Evolutionary conservation across 768 basidiomycete genomes (phyloP).

Genomic region (Leccinum subgranulosum): DNA sequence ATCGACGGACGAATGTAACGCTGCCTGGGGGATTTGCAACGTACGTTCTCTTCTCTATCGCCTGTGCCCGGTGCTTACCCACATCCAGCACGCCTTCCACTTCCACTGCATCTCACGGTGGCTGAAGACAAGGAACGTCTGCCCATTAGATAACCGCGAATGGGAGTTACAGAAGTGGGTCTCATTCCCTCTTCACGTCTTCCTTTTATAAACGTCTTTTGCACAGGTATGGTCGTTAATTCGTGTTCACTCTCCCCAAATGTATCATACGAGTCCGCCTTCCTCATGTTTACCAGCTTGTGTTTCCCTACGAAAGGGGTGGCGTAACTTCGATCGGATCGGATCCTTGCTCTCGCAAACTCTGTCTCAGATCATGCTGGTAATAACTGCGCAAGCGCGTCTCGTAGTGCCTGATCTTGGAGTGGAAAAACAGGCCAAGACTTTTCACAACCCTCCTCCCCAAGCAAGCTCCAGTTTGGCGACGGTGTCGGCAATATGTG

Average conservation of each 20-base stretch:
- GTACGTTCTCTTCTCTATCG: conserved; percentile 36
- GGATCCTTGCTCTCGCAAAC: background rate
- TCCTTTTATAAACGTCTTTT: background rate
- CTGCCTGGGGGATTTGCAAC: conserved; percentile 99
- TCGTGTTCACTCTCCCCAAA: background rate
- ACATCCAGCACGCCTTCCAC: conserved; percentile 90
- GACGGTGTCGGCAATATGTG: conserved; percentile 75
- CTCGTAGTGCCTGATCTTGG: conserved; percentile 11
- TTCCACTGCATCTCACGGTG: conserved; percentile 99
- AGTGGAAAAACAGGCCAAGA: conserved; percentile 24
- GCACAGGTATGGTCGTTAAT: conserved; percentile 42
- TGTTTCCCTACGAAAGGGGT: background rate
- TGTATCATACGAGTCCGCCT: conserved; percentile 21
- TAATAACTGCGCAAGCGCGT: conserved; percentile 20
- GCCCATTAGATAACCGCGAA: conserved; percentile 92
- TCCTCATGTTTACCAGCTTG: conserved; percentile 13
- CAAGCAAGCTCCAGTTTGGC: conserved; percentile 59
- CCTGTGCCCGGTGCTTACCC: background rate
- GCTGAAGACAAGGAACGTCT: conserved; percentile 97
- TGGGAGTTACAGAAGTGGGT: conserved; percentile 96
- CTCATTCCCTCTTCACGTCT: background rate
- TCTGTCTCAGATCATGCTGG: background rate
- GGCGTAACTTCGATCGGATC: background rate
- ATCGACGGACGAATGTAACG: conserved; percentile 94
- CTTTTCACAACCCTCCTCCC: conserved; percentile 11